Evolutionary conservation across 768 basidiomycete species (phyloP).

Genomic region (Hemileccinum rubropunctum): DNA sequence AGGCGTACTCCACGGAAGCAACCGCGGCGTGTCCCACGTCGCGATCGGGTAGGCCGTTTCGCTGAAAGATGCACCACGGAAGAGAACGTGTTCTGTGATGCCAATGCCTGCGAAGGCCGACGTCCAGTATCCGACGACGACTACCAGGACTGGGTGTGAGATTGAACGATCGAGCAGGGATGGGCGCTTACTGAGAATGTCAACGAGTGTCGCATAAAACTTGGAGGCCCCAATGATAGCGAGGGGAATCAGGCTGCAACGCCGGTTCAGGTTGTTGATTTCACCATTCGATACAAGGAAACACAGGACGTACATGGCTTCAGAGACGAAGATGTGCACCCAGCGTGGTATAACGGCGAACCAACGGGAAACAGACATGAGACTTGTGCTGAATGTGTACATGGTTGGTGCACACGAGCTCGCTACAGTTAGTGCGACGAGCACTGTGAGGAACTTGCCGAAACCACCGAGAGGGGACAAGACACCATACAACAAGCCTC

Average conservation of each 20-base stretch:
- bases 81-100: constrained; percentile 43
- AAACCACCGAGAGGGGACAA: constrained; percentile 41
- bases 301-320: constrained; percentile 36
- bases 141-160: constrained; percentile 17
- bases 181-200: constrained; percentile 34
- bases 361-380: constrained; percentile 37
- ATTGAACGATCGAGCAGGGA: not conserved
- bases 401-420: constrained; percentile 59
- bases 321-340: constrained; percentile 44
- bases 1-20: constrained; percentile 41
- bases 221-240: constrained; percentile 44
- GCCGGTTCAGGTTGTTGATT: not conserved
- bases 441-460: constrained; percentile 45
- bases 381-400: constrained; percentile 52
- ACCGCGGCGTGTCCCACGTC: constrained; percentile 34
- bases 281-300: not conserved
- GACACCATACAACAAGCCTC: constrained; percentile 42
- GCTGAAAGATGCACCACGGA: constrained; percentile 35
- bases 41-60: constrained; percentile 35
- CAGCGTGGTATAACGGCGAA: constrained; percentile 42
- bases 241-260: constrained; percentile 44
- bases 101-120: constrained; percentile 38
- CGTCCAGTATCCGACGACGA: constrained; percentile 46
- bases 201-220: constrained; percentile 45
- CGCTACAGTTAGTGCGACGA: constrained; percentile 52